Evolutionary conservation across 2,329 filamentous ascomycete species (phyloP).

Genomic region (Fusarium sp.): DNA sequence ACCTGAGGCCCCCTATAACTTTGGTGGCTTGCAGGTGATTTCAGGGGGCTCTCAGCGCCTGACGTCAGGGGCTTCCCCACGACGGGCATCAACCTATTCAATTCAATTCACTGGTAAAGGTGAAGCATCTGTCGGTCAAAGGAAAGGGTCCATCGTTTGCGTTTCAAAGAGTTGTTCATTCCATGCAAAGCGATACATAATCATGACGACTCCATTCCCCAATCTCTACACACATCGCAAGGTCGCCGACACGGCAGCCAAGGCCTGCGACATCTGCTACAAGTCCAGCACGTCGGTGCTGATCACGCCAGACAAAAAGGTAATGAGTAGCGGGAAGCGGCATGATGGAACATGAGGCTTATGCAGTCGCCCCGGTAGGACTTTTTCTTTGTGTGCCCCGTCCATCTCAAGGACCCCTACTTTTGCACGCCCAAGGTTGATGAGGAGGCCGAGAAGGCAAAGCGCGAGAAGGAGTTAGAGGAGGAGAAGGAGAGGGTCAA

Average conservation of each 20-base stretch:
- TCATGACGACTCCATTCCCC: constrained; percentile 66
- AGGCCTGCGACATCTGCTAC: constrained; percentile 91
- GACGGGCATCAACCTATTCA: constrained; percentile 7
- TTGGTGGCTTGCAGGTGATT: constrained; percentile 25
- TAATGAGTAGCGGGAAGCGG: constrained; percentile 50
- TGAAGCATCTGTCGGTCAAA: neutral
- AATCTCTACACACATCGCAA: constrained; percentile 89
- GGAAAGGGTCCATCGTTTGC: neutral
- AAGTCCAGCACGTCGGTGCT: constrained; percentile 89
- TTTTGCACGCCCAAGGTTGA: constrained; percentile 85
- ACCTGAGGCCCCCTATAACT: neutral
- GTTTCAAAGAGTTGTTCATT: neutral
- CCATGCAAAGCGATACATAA: neutral
- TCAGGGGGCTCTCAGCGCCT: constrained; percentile 33
- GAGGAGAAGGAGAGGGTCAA: constrained; percentile 74
- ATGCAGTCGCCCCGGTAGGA: constrained; percentile 60
- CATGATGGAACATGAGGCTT: constrained; percentile 8
- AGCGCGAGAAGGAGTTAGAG: constrained; percentile 71
- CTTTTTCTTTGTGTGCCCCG: constrained; percentile 90
- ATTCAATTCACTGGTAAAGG: neutral
- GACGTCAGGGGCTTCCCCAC: constrained; percentile 37
- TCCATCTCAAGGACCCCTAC: constrained; percentile 83
- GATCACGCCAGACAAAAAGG: constrained; percentile 90
- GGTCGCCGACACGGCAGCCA: constrained; percentile 86
- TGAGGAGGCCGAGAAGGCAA: constrained; percentile 72